Evolutionary conservation across 495 filamentous ascomycete species (phyloP).

Genomic region (Xylaria acuta): DNA sequence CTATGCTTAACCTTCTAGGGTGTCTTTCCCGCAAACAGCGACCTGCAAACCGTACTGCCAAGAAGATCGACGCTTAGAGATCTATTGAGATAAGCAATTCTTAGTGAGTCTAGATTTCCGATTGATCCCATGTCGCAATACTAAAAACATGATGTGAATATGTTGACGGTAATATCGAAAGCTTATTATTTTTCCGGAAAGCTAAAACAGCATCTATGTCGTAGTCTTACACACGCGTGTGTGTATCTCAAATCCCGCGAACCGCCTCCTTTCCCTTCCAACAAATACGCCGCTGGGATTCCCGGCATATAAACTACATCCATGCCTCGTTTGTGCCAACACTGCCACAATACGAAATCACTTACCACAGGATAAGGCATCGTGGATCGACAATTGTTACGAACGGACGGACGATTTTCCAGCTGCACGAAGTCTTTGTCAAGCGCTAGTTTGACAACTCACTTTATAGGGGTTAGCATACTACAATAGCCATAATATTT

Average conservation of each 20-base stretch:
- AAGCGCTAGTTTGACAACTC: too few species aligned
- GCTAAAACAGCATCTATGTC: neutral
- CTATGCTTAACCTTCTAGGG: neutral
- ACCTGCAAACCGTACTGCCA: neutral
- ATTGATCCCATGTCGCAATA: too few species aligned
- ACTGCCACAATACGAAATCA: neutral
- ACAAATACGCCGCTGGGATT: neutral
- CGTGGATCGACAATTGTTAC: neutral
- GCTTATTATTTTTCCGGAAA: neutral
- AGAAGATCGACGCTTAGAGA: neutral
- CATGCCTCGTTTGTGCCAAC: neutral
- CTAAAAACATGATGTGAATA: neutral
- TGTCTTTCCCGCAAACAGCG: neutral
- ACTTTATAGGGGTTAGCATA: neutral
- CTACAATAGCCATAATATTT: neutral
- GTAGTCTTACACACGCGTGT: neutral
- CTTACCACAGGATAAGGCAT: neutral
- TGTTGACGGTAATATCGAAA: neutral
- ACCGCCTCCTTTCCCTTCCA: neutral
- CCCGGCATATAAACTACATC: too few species aligned
- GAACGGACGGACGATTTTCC: too few species aligned
- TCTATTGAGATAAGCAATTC: neutral
- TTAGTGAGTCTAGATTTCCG: too few species aligned
- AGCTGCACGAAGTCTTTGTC: too few species aligned
- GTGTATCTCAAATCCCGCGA: neutral